Evolutionary conservation across 192 early-diverging fungal species (phyloP).

Genomic region (Backusella circina): DNA sequence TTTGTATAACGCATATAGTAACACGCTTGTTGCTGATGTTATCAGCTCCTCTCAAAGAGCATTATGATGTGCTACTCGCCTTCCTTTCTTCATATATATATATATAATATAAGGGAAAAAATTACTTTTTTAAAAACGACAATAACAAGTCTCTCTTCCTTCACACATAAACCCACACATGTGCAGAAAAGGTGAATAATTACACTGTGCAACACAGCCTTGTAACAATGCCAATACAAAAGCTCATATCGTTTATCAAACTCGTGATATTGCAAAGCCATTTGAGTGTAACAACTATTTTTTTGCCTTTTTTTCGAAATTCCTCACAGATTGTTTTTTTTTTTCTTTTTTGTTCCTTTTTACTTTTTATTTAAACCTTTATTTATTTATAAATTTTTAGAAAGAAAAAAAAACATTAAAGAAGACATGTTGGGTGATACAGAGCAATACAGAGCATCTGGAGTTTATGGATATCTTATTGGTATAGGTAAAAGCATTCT

Average conservation of each 20-base stretch:
- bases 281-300: background rate
- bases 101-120: too few relatives aligned
- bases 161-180: background rate
- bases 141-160: background rate
- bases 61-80: too few relatives aligned
- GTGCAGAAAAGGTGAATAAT: background rate
- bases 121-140: too few relatives aligned
- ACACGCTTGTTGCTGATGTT: too few relatives aligned
- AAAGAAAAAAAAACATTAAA: background rate
- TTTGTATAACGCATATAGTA: too few relatives aligned
- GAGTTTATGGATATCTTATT: slow-evolving; percentile 21
- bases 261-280: background rate
- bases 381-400: too few relatives aligned
- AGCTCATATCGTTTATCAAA: background rate
- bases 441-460: background rate
- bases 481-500: slow-evolving; percentile 27
- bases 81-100: too few relatives aligned
- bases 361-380: background rate
- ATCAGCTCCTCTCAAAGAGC: too few relatives aligned
- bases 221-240: background rate
- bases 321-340: background rate
- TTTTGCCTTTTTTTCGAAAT: background rate
- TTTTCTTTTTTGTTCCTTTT: background rate
- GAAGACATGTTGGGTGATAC: background rate
- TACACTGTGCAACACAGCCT: background rate